These are phyloP conservation scores for Tarenaya hassleriana DNA, from an alignment of 345 rosid genomes.

Conservation along the genomic window DNA sequence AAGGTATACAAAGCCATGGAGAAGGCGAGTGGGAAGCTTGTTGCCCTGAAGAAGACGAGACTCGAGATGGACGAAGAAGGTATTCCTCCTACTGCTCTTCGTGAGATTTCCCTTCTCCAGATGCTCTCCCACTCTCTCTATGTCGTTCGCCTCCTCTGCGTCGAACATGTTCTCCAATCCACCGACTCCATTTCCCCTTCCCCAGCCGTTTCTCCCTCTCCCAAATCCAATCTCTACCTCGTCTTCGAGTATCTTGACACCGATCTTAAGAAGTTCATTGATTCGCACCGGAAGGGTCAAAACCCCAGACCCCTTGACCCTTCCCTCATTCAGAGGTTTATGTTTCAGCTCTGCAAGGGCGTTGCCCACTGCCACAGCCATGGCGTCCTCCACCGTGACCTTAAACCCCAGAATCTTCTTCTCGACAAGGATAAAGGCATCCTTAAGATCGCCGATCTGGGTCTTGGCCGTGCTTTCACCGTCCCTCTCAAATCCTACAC, in stretches of 20 bases:
- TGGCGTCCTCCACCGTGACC: conserved; percentile 89
- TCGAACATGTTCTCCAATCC: conserved; percentile 52
- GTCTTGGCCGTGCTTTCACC: conserved; percentile 85
- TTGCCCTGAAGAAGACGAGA: conserved; percentile 84
- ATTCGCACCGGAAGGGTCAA: conserved; percentile 64
- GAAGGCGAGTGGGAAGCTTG: conserved; percentile 64
- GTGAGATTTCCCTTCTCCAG: conserved; percentile 90
- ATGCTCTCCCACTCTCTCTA: conserved; percentile 85
- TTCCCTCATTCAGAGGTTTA: conserved; percentile 53
- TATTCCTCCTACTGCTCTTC: conserved; percentile 91
- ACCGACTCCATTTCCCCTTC: conserved; percentile 30
- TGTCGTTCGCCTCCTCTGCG: conserved; percentile 82
- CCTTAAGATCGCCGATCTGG: conserved; percentile 85
- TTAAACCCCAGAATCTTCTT: conserved; percentile 86
- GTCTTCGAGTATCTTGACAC: conserved; percentile 93
- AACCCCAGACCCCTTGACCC: conserved; percentile 64
- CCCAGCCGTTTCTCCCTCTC: conserved; percentile 15
- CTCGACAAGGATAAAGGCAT: conserved; percentile 78
- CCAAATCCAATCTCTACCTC: conserved; percentile 70
- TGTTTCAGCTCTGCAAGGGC: conserved; percentile 89
- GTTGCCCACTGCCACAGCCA: conserved; percentile 94
- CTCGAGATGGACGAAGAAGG: conserved; percentile 99
- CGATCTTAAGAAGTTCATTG: conserved; percentile 87
- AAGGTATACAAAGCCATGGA: conserved; percentile 94
- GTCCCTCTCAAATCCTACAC: conserved; percentile 90